Evolutionary conservation across 2,329 filamentous ascomycete genomes (phyloP), one percentile per base, ranked within the genome.

Genomic region (Sarocladium brachiariae): DNA sequence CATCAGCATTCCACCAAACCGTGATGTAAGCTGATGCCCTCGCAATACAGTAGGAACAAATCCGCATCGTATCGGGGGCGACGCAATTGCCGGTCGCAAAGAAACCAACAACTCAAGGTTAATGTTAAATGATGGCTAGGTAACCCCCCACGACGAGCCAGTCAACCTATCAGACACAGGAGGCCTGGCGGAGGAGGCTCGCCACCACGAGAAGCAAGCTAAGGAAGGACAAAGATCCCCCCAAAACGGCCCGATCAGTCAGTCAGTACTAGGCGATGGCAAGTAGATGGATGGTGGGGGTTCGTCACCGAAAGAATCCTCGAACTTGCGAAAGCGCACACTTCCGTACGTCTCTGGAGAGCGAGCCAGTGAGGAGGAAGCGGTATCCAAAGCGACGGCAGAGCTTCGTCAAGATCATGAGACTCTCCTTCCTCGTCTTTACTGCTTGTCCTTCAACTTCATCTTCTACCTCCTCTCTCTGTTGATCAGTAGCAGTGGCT

Each of bases 221-320:
- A 43, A 43, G 7, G 23, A 43, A n/a, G 14, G 13, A 30, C 35
- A 39, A 39, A 39, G 11, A 18, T 21, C 27, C 11, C 7, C n/a
- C 39, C 23, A 43, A n/a, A 43, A 43, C 21, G 39, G 39, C 39
- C 39, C 39, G 39, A 43, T 43, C 39, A 43, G 21, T 19, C 27
- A 30, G 4, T 16, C n/a, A n/a, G n/a, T n/a, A n/a, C n/a, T n/a
- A n/a, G n/a, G n/a, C n/a, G n/a, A n/a, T n/a, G n/a, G n/a, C n/a
- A 5, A 43, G 23, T 43, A 25, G 4, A n/a, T 8, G 23, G 16
- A n/a, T 8, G 33, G 33, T 35, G 33, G 33, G 33, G 33, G 14
- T n/a, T n/a, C n/a, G n/a, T n/a, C n/a, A n/a, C n/a, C n/a, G n/a
- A n/a, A n/a, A n/a, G n/a, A n/a, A n/a, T n/a, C n/a, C n/a, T n/a